Evolutionary conservation across 2,329 filamentous ascomycete species (phyloP).

Genomic region (Diaporthe amygdali): DNA sequence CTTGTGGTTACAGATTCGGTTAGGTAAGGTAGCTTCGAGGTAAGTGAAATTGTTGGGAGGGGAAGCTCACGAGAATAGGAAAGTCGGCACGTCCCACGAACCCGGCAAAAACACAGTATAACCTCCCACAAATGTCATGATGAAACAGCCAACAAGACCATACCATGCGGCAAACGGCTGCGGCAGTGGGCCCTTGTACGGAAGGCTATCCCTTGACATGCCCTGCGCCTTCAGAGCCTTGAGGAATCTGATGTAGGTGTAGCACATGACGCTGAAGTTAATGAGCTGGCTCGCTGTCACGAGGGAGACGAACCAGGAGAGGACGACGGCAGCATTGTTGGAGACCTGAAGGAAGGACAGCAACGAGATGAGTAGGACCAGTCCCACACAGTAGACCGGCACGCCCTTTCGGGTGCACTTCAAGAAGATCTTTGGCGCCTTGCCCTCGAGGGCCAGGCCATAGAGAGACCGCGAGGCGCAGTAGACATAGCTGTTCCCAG

Average conservation of each 20-base stretch:
- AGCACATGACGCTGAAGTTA: slow-evolving; percentile 50
- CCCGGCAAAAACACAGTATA: slow-evolving; percentile 51
- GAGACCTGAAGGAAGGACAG: slow-evolving; percentile 45
- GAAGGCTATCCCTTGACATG: slow-evolving; percentile 13
- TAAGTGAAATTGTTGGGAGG: neutral
- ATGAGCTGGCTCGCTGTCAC: slow-evolving; percentile 45
- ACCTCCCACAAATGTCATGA: slow-evolving; percentile 63
- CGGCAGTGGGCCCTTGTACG: slow-evolving; percentile 21
- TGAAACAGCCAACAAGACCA: slow-evolving; percentile 48
- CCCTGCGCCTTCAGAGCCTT: slow-evolving; percentile 18
- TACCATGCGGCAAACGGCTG: slow-evolving; percentile 56
- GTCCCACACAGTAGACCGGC: slow-evolving; percentile 42
- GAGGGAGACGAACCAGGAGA: slow-evolving; percentile 44
- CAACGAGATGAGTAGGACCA: slow-evolving; percentile 39
- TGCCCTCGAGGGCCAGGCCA: slow-evolving; percentile 54
- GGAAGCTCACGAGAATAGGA: slow-evolving; percentile 37
- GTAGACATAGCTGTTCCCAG: slow-evolving; percentile 57
- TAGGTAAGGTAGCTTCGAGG: neutral
- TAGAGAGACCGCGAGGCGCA: slow-evolving; percentile 56
- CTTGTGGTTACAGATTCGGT: slow-evolving; percentile 22
- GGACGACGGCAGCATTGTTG: slow-evolving; percentile 41
- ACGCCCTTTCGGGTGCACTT: slow-evolving; percentile 50
- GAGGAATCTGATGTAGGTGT: slow-evolving; percentile 50
- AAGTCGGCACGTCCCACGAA: slow-evolving; percentile 35
- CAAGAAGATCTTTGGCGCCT: slow-evolving; percentile 48